These are phyloP conservation scores for Canavalia gladiata DNA, from an alignment of 306 rosid species.

Conservation along the genomic window DNA sequence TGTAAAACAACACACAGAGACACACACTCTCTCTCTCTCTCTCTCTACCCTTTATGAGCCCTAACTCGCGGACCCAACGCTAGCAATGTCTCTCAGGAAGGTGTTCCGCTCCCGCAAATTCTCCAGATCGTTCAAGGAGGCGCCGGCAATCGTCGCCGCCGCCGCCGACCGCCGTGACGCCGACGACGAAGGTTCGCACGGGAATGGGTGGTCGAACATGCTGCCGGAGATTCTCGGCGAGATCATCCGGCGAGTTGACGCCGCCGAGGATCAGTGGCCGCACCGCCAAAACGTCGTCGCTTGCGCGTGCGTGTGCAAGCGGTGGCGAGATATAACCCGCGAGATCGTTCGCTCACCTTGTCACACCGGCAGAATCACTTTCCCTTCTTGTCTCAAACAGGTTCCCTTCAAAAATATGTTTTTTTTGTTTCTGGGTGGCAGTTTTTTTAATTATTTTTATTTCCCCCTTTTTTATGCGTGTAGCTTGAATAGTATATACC, in stretches of 20 bases:
- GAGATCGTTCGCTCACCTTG: constrained; percentile 70
- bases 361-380: constrained; percentile 75
- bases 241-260: constrained; percentile 81
- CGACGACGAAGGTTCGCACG: constrained; percentile 29
- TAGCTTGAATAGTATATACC: not conserved
- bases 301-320: constrained; percentile 92
- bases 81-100: constrained; percentile 70
- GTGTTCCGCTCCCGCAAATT: constrained; percentile 76
- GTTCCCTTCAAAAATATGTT: constrained; percentile 43
- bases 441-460: not conserved
- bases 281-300: constrained; percentile 83
- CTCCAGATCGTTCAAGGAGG: constrained; percentile 74
- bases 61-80: constrained; percentile 45
- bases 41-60: constrained; percentile 41
- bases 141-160: not conserved
- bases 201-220: constrained; percentile 75
- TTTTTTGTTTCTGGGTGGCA: not conserved
- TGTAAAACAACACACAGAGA: not conserved
- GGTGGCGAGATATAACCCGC: constrained; percentile 86
- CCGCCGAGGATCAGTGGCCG: constrained; percentile 84
- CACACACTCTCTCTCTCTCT: constrained; percentile 1
- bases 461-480: constrained; percentile 27
- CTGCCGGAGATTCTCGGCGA: constrained; percentile 89
- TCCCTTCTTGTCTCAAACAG: constrained; percentile 97
- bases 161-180: not conserved